Evolutionary conservation across 129 eudicot genomes (phyloP).

Genomic region (Heracleum sosnowskyi): DNA sequence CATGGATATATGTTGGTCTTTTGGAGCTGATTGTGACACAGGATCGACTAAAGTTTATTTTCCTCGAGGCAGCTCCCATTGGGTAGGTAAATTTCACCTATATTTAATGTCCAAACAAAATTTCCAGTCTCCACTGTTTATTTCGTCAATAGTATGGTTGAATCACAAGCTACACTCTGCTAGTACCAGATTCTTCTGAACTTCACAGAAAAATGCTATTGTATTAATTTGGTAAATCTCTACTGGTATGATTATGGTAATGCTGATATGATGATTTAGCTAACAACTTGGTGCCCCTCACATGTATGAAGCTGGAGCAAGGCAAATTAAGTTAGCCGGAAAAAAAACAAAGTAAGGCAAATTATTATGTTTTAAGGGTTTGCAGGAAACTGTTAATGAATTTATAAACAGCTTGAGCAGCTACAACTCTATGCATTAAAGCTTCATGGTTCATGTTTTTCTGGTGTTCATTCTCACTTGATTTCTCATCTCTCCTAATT

Average conservation of each 20-base stretch:
- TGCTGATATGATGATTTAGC: background rate
- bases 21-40: slow-evolving; percentile 48
- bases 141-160: background rate
- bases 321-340: background rate
- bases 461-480: background rate
- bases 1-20: slow-evolving; percentile 82
- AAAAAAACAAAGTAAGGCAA: background rate
- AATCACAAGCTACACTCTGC: background rate
- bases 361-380: background rate
- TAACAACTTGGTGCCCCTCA: background rate
- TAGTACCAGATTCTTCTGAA: background rate
- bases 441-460: background rate
- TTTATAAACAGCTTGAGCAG: background rate
- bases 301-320: background rate
- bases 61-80: slow-evolving; percentile 66
- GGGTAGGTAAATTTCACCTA: slow-evolving; percentile 49
- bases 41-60: slow-evolving; percentile 50
- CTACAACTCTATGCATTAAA: background rate
- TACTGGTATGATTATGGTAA: background rate
- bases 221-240: background rate
- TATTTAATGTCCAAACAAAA: background rate
- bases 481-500: background rate
- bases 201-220: background rate
- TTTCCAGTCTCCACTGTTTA: background rate
- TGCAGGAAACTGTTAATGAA: background rate